phyloP scores from a whole-genome alignment of 371 early-diverging fungal genomes.

The Saksenaea oblongispora region DNA sequence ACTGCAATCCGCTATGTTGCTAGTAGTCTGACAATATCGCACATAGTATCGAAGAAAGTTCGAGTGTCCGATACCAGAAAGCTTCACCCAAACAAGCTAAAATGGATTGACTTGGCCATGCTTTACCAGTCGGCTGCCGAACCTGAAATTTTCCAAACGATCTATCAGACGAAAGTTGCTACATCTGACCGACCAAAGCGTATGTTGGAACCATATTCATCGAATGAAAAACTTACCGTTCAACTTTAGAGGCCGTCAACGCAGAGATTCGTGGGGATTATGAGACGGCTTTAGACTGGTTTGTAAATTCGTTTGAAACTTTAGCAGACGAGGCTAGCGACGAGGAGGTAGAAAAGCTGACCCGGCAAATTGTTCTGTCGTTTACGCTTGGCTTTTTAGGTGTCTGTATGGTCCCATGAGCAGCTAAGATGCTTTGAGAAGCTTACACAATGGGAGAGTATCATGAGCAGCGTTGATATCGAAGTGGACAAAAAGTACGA shows the following conservation, averaged over 20 bases:
- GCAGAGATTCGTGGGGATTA: slow-evolving; percentile 63
- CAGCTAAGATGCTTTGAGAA: slow-evolving; percentile 64
- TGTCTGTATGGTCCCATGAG: slow-evolving; percentile 56
- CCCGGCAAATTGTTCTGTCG: neutral
- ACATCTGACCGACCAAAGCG: slow-evolving; percentile 42
- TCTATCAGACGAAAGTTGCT: slow-evolving; percentile 58
- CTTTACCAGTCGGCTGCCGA: slow-evolving; percentile 66
- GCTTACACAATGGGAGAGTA: slow-evolving; percentile 64
- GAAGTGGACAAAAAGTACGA: slow-evolving; percentile 44
- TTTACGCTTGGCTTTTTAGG: slow-evolving; percentile 1
- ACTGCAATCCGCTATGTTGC: too few relatives aligned
- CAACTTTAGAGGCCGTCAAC: slow-evolving; percentile 50
- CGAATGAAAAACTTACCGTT: neutral
- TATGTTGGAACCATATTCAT: slow-evolving; percentile 8
- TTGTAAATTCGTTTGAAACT: slow-evolving; percentile 41
- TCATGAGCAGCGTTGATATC: slow-evolving; percentile 44
- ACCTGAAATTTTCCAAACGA: slow-evolving; percentile 60
- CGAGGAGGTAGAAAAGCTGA: slow-evolving; percentile 30
- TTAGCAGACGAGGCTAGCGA: slow-evolving; percentile 37
- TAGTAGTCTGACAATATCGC: too few relatives aligned
- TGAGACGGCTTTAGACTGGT: slow-evolving; percentile 52
- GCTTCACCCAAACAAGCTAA: slow-evolving; percentile 10
- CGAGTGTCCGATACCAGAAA: slow-evolving; percentile 2
- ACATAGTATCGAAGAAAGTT: slow-evolving; percentile 10
- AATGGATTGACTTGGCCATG: slow-evolving; percentile 64